These are phyloP conservation scores for Salix purpurea DNA, from an alignment of 345 rosid species.

Conservation along the genomic window DNA sequence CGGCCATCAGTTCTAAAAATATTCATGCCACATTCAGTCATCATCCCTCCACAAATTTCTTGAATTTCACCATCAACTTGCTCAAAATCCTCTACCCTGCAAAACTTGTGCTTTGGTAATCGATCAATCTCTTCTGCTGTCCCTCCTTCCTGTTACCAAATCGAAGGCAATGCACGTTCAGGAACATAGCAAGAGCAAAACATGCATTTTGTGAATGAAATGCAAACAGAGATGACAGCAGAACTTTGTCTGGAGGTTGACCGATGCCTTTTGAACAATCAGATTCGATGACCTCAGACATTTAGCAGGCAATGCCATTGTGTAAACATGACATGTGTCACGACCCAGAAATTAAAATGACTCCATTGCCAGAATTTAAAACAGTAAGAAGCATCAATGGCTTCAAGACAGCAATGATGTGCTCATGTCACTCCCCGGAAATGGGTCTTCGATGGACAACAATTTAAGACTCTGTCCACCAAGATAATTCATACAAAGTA, in stretches of 20 bases:
- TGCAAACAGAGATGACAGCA: background rate
- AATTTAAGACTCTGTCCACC: too few relatives aligned
- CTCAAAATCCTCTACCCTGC: conserved; percentile 35
- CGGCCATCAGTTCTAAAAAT: background rate
- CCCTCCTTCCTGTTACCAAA: conserved; percentile 68
- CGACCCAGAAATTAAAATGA: too few relatives aligned
- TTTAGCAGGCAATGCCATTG: background rate
- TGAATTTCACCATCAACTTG: conserved; percentile 46
- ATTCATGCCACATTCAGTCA: conserved; percentile 47
- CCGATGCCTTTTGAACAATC: background rate
- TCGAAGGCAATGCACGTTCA: background rate
- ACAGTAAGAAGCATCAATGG: too few relatives aligned
- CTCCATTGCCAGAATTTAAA: too few relatives aligned
- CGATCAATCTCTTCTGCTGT: conserved; percentile 65
- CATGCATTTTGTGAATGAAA: background rate
- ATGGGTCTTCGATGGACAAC: too few relatives aligned
- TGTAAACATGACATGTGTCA: too few relatives aligned
- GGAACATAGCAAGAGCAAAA: background rate
- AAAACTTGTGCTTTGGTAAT: conserved; percentile 61
- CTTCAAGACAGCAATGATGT: too few relatives aligned
- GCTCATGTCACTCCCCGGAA: too few relatives aligned
- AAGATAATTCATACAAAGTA: too few relatives aligned
- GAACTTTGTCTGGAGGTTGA: background rate
- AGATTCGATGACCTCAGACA: background rate
- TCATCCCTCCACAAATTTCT: conserved; percentile 53